phyloP scores from a whole-genome alignment of 192 early-diverging fungal genomes.

The Coemansia sp. region DNA sequence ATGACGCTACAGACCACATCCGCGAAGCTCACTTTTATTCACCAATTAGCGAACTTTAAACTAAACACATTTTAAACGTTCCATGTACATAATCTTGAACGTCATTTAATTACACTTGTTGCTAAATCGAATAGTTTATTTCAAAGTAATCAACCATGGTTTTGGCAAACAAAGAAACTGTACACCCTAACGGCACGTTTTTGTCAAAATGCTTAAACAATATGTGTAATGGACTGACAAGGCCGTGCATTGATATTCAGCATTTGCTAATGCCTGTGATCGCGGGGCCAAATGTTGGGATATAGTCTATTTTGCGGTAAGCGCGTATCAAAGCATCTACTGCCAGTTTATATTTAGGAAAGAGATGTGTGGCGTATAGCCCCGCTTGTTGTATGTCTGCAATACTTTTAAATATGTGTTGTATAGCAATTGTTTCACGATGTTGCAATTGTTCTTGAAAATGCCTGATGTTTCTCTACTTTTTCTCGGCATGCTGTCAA shows the following conservation, averaged over 20 bases:
- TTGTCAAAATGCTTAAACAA: too few relatives aligned
- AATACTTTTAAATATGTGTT: too few relatives aligned
- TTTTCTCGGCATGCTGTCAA: neutral
- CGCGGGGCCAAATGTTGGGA: neutral
- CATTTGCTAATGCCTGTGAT: neutral
- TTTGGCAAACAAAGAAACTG: neutral
- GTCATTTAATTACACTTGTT: neutral
- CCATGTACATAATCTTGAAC: neutral
- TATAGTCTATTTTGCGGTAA: too few relatives aligned
- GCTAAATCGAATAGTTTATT: neutral
- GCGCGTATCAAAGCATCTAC: neutral
- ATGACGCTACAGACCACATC: neutral
- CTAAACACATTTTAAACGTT: neutral
- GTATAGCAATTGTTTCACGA: too few relatives aligned
- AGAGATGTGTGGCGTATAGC: neutral
- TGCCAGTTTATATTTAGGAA: neutral
- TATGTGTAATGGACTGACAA: too few relatives aligned
- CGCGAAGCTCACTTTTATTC: conserved; percentile 2
- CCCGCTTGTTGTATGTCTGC: neutral
- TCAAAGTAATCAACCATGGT: neutral
- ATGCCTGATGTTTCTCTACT: neutral
- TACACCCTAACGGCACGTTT: too few relatives aligned
- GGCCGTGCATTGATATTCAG: neutral
- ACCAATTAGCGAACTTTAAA: neutral
- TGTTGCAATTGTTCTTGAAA: neutral